phyloP scores from a whole-genome alignment of 768 basidiomycete species.

The Hygrophoropsis aurantiaca region DNA sequence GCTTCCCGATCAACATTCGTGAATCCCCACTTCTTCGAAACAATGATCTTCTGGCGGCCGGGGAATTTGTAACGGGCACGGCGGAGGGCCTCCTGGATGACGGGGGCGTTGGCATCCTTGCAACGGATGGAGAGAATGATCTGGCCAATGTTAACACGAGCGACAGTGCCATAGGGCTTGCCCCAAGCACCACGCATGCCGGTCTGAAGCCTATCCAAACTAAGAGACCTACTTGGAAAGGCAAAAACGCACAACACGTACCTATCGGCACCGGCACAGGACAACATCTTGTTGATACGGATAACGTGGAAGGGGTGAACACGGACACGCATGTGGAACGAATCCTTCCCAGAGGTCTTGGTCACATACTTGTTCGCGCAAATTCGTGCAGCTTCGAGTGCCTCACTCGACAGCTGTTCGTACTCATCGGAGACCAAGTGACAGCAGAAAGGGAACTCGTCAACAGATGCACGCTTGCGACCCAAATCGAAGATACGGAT shows the following conservation, averaged over 20 bases:
- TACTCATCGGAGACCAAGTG: constrained; percentile 98
- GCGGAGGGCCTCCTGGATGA: constrained; percentile 95
- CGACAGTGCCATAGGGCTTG: constrained; percentile 95
- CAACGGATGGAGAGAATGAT: constrained; percentile 89
- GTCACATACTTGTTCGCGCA: constrained; percentile 99
- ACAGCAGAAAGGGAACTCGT: constrained; percentile 97
- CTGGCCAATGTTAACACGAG: constrained; percentile 96
- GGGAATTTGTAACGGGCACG: constrained; percentile 99
- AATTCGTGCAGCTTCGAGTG: constrained; percentile 97
- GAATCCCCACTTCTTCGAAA: constrained; percentile 99
- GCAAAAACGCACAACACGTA: constrained; percentile 29
- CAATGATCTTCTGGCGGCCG: constrained; percentile 96
- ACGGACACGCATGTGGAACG: constrained; percentile 96
- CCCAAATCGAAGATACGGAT: constrained; percentile 97
- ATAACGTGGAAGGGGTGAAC: constrained; percentile 98
- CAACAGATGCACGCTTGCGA: constrained; percentile 92
- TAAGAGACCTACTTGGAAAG: not conserved
- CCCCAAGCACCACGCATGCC: constrained; percentile 99
- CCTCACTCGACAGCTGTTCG: constrained; percentile 94
- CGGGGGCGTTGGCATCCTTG: constrained; percentile 83
- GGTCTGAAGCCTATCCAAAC: constrained; percentile 68
- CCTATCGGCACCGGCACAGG: constrained; percentile 98
- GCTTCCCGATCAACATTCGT: constrained; percentile 91
- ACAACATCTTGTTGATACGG: constrained; percentile 99
- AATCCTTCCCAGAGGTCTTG: constrained; percentile 97